Evolutionary conservation across 306 rosid genomes (phyloP), one percentile per base, ranked within the genome.

Genomic region (Sesbania bispinosa): DNA sequence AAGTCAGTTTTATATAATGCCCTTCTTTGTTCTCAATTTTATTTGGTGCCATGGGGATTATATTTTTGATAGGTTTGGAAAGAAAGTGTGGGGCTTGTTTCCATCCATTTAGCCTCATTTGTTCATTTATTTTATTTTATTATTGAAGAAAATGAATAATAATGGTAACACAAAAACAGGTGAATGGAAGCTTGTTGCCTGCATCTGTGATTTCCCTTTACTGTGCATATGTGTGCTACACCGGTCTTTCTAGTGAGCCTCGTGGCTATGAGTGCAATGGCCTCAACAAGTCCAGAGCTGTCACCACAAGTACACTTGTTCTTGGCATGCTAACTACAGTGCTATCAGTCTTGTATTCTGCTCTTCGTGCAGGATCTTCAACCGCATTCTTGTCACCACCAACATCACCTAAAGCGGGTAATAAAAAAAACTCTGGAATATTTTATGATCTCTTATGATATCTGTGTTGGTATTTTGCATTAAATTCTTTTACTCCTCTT

Each of bases 321-420:
- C 96, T 94, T 74, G 99, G 99, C 76, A 77, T 94, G 97, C 81
- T 84, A 32, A 94, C 96, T 1, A 94, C 99, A 2, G 80, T 94
- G 66, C 81, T 94, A 61, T 91, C 99, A 21, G 96, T 94, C 77
- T 54, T 94, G 76, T 94, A 94, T 81, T 94, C 96, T 10, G 99
- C 99, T 27, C 76, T 94, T 62, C 97, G 99, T 16, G 97, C 97
- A 60, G 99, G 99, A 60, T 94, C 97, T 76, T 94, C 99, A 4
- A 89, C 88, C 29, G 74, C 96, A 27, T 91, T 94, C 82, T 71
- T 94, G 16, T 94, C 97, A 9, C 99, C 97, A 24, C 88, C 95
- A 39, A 85, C 97, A 76, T 94, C 99, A 62, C 96, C 96, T 16
- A 94, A 23, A 69, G 51, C 83, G 43, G 96, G 97, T 90, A 79